These are phyloP conservation scores for Penicillium nordicum DNA, from an alignment of 2,329 filamentous ascomycete genomes.

Conservation along the genomic window DNA sequence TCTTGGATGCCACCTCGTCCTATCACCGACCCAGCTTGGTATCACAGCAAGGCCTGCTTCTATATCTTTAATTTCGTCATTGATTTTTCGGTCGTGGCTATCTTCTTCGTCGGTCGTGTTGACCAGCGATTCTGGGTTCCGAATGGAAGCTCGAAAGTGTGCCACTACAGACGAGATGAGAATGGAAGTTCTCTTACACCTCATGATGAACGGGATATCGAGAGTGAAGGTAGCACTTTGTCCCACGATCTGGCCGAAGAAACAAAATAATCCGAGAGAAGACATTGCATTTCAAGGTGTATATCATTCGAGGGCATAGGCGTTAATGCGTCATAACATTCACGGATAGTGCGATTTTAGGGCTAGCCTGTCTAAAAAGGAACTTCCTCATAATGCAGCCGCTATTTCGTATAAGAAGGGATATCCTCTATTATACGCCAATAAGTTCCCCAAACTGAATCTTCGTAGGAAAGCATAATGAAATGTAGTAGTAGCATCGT, in stretches of 20 bases:
- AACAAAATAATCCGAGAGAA: not conserved
- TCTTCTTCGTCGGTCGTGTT: slow-evolving; percentile 65
- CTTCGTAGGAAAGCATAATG: no score
- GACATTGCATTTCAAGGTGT: not conserved
- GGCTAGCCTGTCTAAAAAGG: no score
- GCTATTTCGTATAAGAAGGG: no score
- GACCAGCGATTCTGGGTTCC: slow-evolving; percentile 74
- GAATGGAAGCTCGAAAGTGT: slow-evolving; percentile 49
- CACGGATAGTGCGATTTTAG: no score
- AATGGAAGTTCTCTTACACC: not conserved
- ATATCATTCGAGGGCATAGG: not conserved
- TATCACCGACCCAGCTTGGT: slow-evolving; percentile 60
- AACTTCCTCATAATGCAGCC: no score
- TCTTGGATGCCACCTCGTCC: slow-evolving; percentile 53
- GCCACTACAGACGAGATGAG: slow-evolving; percentile 8
- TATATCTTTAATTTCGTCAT: slow-evolving; percentile 76
- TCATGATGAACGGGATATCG: not conserved
- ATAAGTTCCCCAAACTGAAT: no score
- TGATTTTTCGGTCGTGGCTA: slow-evolving; percentile 66
- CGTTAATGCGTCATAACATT: not conserved
- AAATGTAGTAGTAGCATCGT: no score
- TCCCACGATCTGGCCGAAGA: not conserved
- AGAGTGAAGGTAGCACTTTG: not conserved
- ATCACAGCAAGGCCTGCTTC: slow-evolving; percentile 67
- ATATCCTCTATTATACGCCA: no score